Evolutionary conservation across 2,329 filamentous ascomycete species (phyloP), one percentile per base, ranked within the genome.

Genomic region (Xylaria hypoxylon): DNA sequence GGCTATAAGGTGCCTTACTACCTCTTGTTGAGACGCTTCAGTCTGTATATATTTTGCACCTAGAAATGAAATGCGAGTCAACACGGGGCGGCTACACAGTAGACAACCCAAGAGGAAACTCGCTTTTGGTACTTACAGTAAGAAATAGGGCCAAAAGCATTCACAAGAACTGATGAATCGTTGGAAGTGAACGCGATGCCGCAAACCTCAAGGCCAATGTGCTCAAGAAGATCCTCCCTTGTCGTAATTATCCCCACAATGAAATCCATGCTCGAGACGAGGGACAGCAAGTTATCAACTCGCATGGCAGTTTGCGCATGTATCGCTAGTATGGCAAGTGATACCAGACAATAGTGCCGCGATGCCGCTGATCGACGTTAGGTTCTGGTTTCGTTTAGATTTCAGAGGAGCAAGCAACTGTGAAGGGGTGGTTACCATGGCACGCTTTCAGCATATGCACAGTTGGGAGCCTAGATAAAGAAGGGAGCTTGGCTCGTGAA

Each of bases 121-220:
- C 42, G 10, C 5, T 26, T 31, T 26, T 10, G 10, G 3, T 7
- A 75, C 79, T 73, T 70, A 83, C 83, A 83, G 58, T 80, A 84
- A 1, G 79, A 75, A 31, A 84, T 82, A 15, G 83, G 82, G 0
- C 83, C 83, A 68, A 85, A 85, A 2, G 81, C 76, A 64, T 85
- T 85, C 3, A 85, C 80, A 5, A 83, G 73, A 2, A 84, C 81
- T 0, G 82, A 71, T 0, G 80, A 74, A 5, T 76, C 79, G 5
- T 79, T 79, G n/a, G 80, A 75, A 0, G 82, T 82, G 52, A 84
- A 82, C 0, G 82, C 80, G 13, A 83, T 75, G 1, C 81, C 81
- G 59, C 81, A 84, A 2, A 84, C 75, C 2, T 80, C 75, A 0
- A 77, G 68, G 0, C 81, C 80, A 15, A 78, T 73, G 0, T 62